phyloP scores from a whole-genome alignment of 169 alveolate species.

The Plasmodium knowlesi region DNA sequence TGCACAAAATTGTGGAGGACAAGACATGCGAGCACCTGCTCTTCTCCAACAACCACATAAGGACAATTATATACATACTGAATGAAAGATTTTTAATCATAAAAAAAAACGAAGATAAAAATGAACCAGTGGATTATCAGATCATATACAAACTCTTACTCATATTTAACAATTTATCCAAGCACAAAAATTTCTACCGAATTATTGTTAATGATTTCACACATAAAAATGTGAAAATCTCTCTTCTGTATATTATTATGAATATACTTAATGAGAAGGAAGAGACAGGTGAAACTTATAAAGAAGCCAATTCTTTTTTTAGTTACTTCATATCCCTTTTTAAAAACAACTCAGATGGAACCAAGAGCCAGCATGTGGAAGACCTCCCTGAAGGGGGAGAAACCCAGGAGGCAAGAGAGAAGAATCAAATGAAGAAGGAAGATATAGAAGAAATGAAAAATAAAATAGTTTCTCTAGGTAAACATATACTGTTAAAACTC shows the following conservation, averaged over 20 bases:
- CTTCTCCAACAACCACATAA: slow-evolving; percentile 56
- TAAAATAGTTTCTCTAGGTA: slow-evolving; percentile 51
- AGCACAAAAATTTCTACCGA: slow-evolving; percentile 48
- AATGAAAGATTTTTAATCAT: slow-evolving; percentile 34
- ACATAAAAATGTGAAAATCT: slow-evolving; percentile 69
- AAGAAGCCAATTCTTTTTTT: slow-evolving; percentile 60
- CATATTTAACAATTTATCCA: slow-evolving; percentile 63
- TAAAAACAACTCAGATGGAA: slow-evolving; percentile 19
- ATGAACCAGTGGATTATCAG: slow-evolving; percentile 43
- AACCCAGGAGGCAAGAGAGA: not conserved
- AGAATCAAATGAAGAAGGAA: slow-evolving; percentile 8
- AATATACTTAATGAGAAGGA: slow-evolving; percentile 61
- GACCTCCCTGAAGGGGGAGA: not conserved
- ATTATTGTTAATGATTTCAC: slow-evolving; percentile 51
- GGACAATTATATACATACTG: slow-evolving; percentile 67
- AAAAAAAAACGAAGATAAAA: slow-evolving; percentile 59
- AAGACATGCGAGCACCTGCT: slow-evolving; percentile 52
- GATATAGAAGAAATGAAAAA: slow-evolving; percentile 43
- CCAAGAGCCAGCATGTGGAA: not conserved
- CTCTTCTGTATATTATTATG: slow-evolving; percentile 68
- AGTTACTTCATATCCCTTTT: slow-evolving; percentile 62
- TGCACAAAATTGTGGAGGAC: slow-evolving; percentile 54
- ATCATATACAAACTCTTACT: slow-evolving; percentile 60
- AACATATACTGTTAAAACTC: slow-evolving; percentile 43
- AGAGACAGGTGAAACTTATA: slow-evolving; percentile 27